Evolutionary conservation across 1,284 basidiomycete genomes (phyloP), one percentile per base, ranked within the genome.

Genomic region (Trametes versicolor): DNA sequence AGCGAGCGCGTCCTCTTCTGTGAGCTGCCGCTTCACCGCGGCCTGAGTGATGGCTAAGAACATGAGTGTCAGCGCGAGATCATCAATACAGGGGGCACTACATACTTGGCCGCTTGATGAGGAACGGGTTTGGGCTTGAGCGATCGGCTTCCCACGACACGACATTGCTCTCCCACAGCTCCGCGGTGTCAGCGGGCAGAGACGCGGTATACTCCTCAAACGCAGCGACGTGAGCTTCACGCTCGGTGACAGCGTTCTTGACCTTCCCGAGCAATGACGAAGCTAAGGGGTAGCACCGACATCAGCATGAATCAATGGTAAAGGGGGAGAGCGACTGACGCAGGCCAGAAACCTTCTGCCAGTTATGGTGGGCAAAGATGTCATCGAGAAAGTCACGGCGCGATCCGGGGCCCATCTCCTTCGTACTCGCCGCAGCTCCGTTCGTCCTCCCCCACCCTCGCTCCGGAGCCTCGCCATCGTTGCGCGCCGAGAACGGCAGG

Each of bases 391-490:
- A 8, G 37, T 66, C 57, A 17, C 52, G 58, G 3, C 60, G 57
- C 2, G 63, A 21, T 8, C 67, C 64, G 4, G 58, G 60, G 5
- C 61, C 64, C 64, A 69, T 69, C 52, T 69, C 67, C n/a, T 60
- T 59, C 15, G 61, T 66, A 41, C 29, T 52, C 12, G 58, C 39
- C 12, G 58, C 64, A 4, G 54, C 57, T 12, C 25, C 29, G 45
- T 69, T 66, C 1, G 37, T 23, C 25, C 29, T 43, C 3, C 57
- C 32, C 64, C 64, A 66, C 1, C 45, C 23, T 8, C 50, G 58
- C 27, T 66, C 60, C 5, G 61, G 27, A 21, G 21, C 64, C 48
- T 69, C 58, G 19, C 67, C 60, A 34, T 66, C 57, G 10, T 51
- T 58, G 3, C 62, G 58, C 4, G 51, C 64, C 13, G 59, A 62